Evolutionary conservation across 768 basidiomycete genomes (phyloP), one percentile per base, ranked within the genome.

Genomic region (Boletus tylopilopsis): DNA sequence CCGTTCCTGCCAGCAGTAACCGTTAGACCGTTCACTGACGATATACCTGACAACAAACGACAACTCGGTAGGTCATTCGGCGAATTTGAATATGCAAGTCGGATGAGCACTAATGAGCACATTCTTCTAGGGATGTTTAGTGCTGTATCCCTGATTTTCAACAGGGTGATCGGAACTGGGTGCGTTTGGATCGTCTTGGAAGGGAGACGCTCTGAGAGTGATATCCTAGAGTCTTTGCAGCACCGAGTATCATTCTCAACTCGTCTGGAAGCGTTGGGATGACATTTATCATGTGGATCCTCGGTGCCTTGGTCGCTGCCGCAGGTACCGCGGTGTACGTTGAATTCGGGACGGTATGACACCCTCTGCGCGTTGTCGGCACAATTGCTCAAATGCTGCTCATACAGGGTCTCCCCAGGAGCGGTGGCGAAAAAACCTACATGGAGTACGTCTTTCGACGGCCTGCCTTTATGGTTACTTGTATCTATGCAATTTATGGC

Each of bases 381-480:
- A 36, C 10, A 8, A 16, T 24, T 18, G 4, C 16, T 34, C 38
- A 47, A 35, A 6, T 18, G 21, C 2, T 47, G 4, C 2, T 27
- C n/a, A 1, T 19, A 7, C 41, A 87, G 82, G 84, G 80, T 18
- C 71, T 89, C 3, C 87, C 87, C 1, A 71, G 79, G 3, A 87
- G 75, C 46, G 87, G 87, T 1, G 87, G 83, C 2, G 86, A 88
- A 71, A 88, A 87, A 69, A 85, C 82, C 45, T 89, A 88, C 57
- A 66, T 89, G 32, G 84, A 87, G 53, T 86, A 75, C 60, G 76
- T 87, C 16, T 88, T 78, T 64, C 71, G 77, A 39, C 72, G 72
- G 4, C 87, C 86, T 6, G 75, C 71, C 41, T 85, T 82, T 56
- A 63, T 89, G 58, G 72, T 70, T 12, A 82, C 83, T 5, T 87